phyloP scores from a whole-genome alignment of 768 basidiomycete species.

The Holtermanniella nyarrowii region DNA sequence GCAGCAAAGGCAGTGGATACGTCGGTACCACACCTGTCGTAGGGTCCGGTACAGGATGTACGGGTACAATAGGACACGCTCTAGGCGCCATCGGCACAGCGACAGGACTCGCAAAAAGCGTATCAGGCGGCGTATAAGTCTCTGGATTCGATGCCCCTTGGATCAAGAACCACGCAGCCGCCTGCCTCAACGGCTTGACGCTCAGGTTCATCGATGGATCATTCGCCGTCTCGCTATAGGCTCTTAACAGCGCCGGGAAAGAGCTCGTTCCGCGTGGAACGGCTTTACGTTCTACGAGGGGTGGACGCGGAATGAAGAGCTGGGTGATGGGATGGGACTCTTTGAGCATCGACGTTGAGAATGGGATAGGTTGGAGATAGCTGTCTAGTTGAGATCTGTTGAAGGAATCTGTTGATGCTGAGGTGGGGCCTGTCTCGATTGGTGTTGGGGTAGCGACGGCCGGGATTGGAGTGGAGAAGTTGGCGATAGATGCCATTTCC shows the following conservation, averaged over 20 bases:
- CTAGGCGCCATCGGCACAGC: constrained; percentile 5
- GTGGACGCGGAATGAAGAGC: constrained; percentile 15
- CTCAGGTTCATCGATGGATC: constrained; percentile 23
- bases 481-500: no score
- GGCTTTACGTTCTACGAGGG: no score
- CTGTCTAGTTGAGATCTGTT: constrained; percentile 2
- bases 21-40: constrained; percentile 9
- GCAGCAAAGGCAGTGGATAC: constrained; percentile 6
- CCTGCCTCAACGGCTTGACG: constrained; percentile 12
- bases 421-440: no score
- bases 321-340: constrained; percentile 10
- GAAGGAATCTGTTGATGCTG: no score
- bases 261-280: no score
- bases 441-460: no score
- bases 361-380: constrained; percentile 16
- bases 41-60: no score
- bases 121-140: constrained; percentile 13
- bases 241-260: constrained; percentile 15
- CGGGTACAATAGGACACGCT: constrained; percentile 12
- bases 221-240: constrained; percentile 17
- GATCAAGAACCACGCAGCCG: constrained; percentile 19
- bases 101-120: constrained; percentile 2
- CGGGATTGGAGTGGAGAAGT: no score
- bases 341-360: constrained; percentile 15
- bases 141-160: constrained; percentile 16